Evolutionary conservation across 1,284 basidiomycete species (phyloP).

Genomic region (Trichosporon ovoides): DNA sequence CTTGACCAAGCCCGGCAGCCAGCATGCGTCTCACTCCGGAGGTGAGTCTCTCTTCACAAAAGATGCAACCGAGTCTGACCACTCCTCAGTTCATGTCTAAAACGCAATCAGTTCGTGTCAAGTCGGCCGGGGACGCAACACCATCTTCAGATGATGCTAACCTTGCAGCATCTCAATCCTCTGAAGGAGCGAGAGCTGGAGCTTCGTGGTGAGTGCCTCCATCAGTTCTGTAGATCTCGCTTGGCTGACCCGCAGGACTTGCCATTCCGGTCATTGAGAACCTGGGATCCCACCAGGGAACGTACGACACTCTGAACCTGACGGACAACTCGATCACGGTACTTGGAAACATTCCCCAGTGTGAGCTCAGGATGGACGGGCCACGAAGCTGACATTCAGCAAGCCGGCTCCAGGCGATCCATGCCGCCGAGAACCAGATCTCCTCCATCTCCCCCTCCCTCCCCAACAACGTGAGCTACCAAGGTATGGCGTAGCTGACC

Average conservation of each 20-base stretch:
- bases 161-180: constrained; percentile 63
- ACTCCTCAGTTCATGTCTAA: constrained; percentile 42
- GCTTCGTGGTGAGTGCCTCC: constrained; percentile 67
- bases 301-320: constrained; percentile 66
- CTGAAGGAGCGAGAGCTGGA: constrained; percentile 93
- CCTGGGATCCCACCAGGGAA: constrained; percentile 87
- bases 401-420: constrained; percentile 76
- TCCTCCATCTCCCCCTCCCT: constrained; percentile 61
- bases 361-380: constrained; percentile 26
- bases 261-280: constrained; percentile 99
- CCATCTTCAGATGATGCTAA: constrained; percentile 10
- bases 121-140: no score
- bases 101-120: constrained; percentile 41
- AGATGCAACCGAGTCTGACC: neutral
- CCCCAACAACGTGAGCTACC: constrained; percentile 37
- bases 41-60: constrained; percentile 23
- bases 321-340: constrained; percentile 92
- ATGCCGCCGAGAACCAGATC: constrained; percentile 95
- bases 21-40: constrained; percentile 50
- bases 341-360: constrained; percentile 84
- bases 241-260: constrained; percentile 59
- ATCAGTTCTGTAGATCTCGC: no score
- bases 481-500: neutral
- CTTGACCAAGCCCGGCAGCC: neutral
- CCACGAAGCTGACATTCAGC: constrained; percentile 54